Evolutionary conservation across 169 alveolate genomes (phyloP), one percentile per base, ranked within the genome.

Genomic region (Theileria annulata): DNA sequence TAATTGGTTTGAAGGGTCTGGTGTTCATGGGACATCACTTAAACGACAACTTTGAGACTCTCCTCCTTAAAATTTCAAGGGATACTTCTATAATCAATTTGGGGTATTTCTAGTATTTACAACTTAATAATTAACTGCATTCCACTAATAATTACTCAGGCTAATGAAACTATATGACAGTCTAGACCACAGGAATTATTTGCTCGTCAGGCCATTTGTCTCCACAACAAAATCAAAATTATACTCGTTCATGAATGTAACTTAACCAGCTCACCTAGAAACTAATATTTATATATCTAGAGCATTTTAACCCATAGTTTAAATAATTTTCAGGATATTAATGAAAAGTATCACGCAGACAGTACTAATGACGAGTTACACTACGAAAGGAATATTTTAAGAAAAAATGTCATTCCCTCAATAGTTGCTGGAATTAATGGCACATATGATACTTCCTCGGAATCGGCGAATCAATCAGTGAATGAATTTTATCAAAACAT

Each of bases 1-100:
- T 58, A 58, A 58, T 21, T 5, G 42, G 42, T 27, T 23, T 42
- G 4, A 64, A 63, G 23, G 90, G 87, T 3, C 8, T 77, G 21
- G 84, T 83, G 8, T 60, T 83, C 64, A 19, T 77, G 77, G 90
- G 63, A 10, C 90, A 83, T 30, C 68, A 60, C 68, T 42, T 73
- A 27, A 54, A 83, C 21, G 90, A 83, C 63, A 77, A 68, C 33
- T 75, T 83, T 31, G 90, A 83, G 27, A 83, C 90, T 0, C 49
- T 83, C 19, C 21, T 83, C 17, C 80, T 77, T 30, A 83, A 83
- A 37, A 33, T 83, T 17, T 30, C 77, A 47, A 77, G 90, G 17
- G 90, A 87, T 8, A 74, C 78, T 9, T 79, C 69, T 56, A 33
- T 83, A 31, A 51, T 74, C 25, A 83, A 83, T 37, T 70, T 83